Base-by-base conservation (phyloP, 176 grass and related monocot species). In the Avena eriantha region DNA sequence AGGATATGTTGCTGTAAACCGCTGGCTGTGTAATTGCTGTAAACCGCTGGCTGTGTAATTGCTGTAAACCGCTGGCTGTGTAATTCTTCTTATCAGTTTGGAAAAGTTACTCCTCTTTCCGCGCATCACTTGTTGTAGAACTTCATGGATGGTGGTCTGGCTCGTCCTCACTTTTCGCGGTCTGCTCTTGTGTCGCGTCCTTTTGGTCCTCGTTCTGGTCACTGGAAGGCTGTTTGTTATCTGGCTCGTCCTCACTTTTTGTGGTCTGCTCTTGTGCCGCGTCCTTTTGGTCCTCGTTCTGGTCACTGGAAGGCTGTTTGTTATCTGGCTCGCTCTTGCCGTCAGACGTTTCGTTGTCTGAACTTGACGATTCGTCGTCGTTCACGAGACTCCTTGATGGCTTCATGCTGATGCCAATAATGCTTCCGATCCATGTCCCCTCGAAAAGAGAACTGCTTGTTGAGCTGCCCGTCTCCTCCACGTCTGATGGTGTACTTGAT, bases 371-470 rank as follows among this genome's bases (percentile, higher is more conserved):
- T 18, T 47, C 39, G 46, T 47, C 39, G 46, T 84, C 54, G 2
- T 33, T 71, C 34, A 64, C n/a, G 19, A 83, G 57, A 76, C 79
- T 91, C 57, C 22, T 84, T 58, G 89, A 91, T 49, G 89, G 80
- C 15, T 93, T 91, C 43, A 78, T 82, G 65, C 83, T 88, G 31
- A 83, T 73, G 65, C 83, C 81, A 14, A 94, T 65, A 56, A 89
- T 79, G 71, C 77, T 89, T 70, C 26, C 73, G 34, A 89, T 43
- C 83, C 92, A 87, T 78, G 83, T 21, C 10, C 86, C 76, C 50
- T 86, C 67, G 4, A 86, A 76, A 84, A 74, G n/a, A 21, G 69
- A 60, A 86, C 4, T 88, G 35, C 64, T 81, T 57, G 41, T 77
- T 77, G 89, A 78, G 78, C 69, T 36, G 43, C 69, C 59, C 2